Base-by-base conservation (phyloP, 140 eudicot species). In the Erigeron philadelphicus region DNA sequence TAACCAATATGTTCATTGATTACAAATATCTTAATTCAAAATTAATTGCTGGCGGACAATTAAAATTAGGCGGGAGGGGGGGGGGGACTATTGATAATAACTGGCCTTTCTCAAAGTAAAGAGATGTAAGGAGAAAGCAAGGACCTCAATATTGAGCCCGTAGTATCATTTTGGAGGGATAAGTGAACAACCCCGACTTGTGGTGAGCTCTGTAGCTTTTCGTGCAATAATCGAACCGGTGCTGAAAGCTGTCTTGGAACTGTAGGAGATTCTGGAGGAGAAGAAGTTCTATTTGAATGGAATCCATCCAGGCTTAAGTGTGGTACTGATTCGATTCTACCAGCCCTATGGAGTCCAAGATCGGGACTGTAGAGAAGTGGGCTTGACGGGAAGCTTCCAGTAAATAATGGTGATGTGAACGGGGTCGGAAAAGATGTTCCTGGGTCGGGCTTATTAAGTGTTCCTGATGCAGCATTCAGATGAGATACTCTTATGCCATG, bases 371-470 rank as follows among this genome's bases (percentile, higher is more conserved):
- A 87, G 11, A 94, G 35, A 55, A 81, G 82, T 17, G 99, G 99
- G 78, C 89, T 94, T 11, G 99, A 85, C 19, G 99, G 96, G 75
- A 94, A 94, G 79, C 99, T 94, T 62, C 97, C 97, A 13, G 99
- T 89, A 72, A 94, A 89, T 81, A 90, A 75, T 44, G 99, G 97
- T 53, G 99, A 94, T 6, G 96, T 79, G 82, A 85, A 94, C 11
- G 97, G 99, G 0, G 97, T 84, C 6, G 87, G 89, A 57, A 87
- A 73, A 41, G 84, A 75, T 25, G 96, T 80, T 75, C 90, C 94
- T 1, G 89, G 79, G 17, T 75, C 81, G 5, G 82, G 79, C 76
- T 84, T 94, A 43, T 84, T 94, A 46, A 65, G 66, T 42, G 82
- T 67, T 58, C 72, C 85, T 6, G 87, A 82, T 59, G 78, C 66